Evolutionary conservation across 371 early-diverging fungal genomes (phyloP), one percentile per base, ranked within the genome.

Genomic region (Vittaforma corneae): DNA sequence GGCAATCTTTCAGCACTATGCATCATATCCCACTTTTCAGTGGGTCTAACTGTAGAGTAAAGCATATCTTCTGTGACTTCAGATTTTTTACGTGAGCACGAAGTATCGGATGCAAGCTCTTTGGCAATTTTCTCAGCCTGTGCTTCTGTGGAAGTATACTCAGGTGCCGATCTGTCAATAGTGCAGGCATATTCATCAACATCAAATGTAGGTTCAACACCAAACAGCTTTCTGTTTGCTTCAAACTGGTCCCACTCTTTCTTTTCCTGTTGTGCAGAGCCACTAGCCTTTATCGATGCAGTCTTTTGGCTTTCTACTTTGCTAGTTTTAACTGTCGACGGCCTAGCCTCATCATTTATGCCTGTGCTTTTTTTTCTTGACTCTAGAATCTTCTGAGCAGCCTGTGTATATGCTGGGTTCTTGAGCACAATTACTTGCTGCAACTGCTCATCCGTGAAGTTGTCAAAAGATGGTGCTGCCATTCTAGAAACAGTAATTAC

Each of bases 231-330:
- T 73, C 91, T 89, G 72, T 95, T 95, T 1, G 82, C 88, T n/a
- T 86, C 88, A 83, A 97, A 97, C 76, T 97, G 96, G 80, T 97
- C 92, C 96, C 96, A 97, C 26, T 80, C 63, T 33, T 57, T 62
- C 20, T 28, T 50, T 34, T 44, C 63, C 24, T 56, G 24, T 38
- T 42, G 4, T 20, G 28, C 35, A 22, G 6, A 22, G 0, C 18
- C 40, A 1, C 48, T 50, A 24, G 20, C 26, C 1, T 6, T 51
- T 14, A 14, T 47, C 42, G 1, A 53, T 1, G 6, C 29, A 38
- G 3, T 9, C 20, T 1, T 16, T 16, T 1, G 32, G 37, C 34
- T 18, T 38, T 24, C 42, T 29, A 30, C 24, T 5, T 4, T 42
- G 50, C 18, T 50, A 9, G 50, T 32, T 24, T 50, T 37, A 48